Base-by-base conservation (phyloP, 1,139 yeast genomes). In the Barnettozyma hawaiiensis region DNA sequence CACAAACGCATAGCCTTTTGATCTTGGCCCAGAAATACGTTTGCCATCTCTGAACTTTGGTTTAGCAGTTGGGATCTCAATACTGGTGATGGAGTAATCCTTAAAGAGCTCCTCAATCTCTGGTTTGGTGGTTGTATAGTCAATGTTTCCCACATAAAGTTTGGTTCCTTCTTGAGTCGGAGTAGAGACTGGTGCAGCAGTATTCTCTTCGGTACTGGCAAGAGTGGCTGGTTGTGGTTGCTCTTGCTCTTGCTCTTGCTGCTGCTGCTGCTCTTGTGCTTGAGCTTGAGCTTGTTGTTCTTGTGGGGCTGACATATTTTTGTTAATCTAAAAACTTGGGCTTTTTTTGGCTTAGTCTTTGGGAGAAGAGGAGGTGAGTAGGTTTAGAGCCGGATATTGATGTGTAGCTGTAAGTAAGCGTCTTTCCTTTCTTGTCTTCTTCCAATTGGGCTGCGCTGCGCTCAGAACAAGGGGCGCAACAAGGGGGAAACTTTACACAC, bases 101-200 rank as follows among this genome's bases (percentile, higher is more conserved):
- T 53, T 50, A 47, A 55, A 54, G 31, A 55, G 36, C 20, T 53
- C 57, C 32, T 46, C 42, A 15, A 55, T 28, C 19, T 55, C 59
- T 10, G 37, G 26, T 39, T 50, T 45, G 35, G 54, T 52, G 31
- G 54, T 45, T 16, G 44, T 44, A 40, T 53, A 54, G 20, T 49
- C 51, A 29, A 55, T 33, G 44, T 55, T 55, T 15, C 58, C 57
- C 28, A 55, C 53, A 42, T 52, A 55, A 16, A 55, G 41, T 45
- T 51, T 53, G 37, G 48, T 47, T 3, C 39, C 39, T n/a, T 42
- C 9, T 20, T 39, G 18, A 20, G 36, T 21, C 2, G 32, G 41
- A 20, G 41, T 26, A n/a, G 44, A n/a, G n/a, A n/a, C 14, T 6
- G 40, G 9, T 12, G 42, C 22, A 15, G 39, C 9, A 4, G 42